Evolutionary conservation across 768 basidiomycete genomes (phyloP).

Genomic region (Guyanaporus albipodus): DNA sequence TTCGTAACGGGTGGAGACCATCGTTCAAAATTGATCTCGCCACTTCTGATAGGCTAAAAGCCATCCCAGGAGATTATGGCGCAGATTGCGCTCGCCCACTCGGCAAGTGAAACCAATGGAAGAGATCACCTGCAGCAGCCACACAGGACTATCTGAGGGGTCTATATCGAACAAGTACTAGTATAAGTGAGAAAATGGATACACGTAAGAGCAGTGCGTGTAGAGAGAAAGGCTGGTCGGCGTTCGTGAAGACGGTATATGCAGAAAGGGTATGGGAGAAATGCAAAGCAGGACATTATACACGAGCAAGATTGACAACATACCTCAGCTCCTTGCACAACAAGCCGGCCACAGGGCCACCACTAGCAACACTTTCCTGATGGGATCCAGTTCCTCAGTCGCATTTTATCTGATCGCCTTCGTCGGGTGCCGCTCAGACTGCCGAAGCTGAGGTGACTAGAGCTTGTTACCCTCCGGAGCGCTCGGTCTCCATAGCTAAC

Average conservation of each 20-base stretch:
- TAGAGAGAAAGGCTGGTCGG: constrained; percentile 3
- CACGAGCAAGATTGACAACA: constrained; percentile 4
- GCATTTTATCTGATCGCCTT: constrained; percentile 55
- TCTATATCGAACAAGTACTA: constrained; percentile 22
- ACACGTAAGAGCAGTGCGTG: constrained; percentile 11
- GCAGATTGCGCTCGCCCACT: not conserved
- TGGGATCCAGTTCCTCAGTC: constrained; percentile 60
- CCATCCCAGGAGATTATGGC: constrained; percentile 1
- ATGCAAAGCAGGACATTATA: constrained; percentile 12
- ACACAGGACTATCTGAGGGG: constrained; percentile 9
- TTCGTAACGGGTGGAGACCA: no score
- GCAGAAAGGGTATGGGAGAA: constrained; percentile 24
- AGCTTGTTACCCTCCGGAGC: constrained; percentile 84
- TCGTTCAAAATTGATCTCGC: no score
- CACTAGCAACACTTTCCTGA: constrained; percentile 62
- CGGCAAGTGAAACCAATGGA: not conserved
- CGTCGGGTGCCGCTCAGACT: constrained; percentile 68
- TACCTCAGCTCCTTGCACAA: constrained; percentile 12
- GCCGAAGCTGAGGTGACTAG: constrained; percentile 84
- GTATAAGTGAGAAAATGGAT: constrained; percentile 17
- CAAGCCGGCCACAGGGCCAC: not conserved
- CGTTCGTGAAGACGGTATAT: constrained; percentile 17
- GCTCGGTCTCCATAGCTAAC: constrained; percentile 96
- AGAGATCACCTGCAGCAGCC: not conserved
- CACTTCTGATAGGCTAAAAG: not conserved